Percentiles rank a stretch among this genome's conserved stretches.
phyloP scores from a whole-genome alignment of 2,329 filamentous ascomycete species.

The Trichoderma koningii region DNA sequence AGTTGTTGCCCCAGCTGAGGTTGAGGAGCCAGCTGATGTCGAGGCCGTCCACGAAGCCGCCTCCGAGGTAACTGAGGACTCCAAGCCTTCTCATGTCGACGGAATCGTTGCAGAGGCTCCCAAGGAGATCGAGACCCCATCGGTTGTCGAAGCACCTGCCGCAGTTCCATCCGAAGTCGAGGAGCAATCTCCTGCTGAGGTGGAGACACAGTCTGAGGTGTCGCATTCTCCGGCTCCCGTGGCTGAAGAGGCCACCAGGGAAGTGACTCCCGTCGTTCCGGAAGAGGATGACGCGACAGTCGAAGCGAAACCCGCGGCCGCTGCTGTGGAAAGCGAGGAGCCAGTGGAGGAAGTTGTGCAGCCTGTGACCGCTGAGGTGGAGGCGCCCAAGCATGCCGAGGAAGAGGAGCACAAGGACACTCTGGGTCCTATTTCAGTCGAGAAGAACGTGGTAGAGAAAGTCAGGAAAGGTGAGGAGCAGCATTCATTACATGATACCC shows the following conservation, averaged over 20 bases:
- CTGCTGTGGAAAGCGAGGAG: conserved; percentile 17
- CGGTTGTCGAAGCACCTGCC: neutral
- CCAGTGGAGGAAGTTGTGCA: conserved; percentile 27
- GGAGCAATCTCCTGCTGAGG: neutral
- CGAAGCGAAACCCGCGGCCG: conserved; percentile 6
- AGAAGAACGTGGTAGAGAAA: conserved; percentile 39
- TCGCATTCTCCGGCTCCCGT: neutral
- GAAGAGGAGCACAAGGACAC: conserved; percentile 45
- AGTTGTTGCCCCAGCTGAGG: conserved; percentile 7
- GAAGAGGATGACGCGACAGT: neutral
- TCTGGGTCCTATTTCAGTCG: conserved; percentile 43
- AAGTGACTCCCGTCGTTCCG: conserved; percentile 20
- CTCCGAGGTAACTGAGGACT: conserved; percentile 16
- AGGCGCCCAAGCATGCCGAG: conserved; percentile 29
- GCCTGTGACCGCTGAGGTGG: conserved; percentile 19
- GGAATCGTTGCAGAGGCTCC: neutral
- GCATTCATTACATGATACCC: conserved; percentile 44
- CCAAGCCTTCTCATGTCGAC: conserved; percentile 8
- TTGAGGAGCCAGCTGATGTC: conserved; percentile 8
- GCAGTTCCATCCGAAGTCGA: conserved; percentile 14
- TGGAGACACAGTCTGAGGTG: neutral
- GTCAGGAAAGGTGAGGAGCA: conserved; percentile 50
- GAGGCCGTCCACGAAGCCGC: conserved; percentile 1
- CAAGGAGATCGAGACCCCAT: neutral
- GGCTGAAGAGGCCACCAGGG: conserved; percentile 15